Base-by-base conservation (phyloP, 495 filamentous ascomycete species). In the Penicillium roqueforti region DNA sequence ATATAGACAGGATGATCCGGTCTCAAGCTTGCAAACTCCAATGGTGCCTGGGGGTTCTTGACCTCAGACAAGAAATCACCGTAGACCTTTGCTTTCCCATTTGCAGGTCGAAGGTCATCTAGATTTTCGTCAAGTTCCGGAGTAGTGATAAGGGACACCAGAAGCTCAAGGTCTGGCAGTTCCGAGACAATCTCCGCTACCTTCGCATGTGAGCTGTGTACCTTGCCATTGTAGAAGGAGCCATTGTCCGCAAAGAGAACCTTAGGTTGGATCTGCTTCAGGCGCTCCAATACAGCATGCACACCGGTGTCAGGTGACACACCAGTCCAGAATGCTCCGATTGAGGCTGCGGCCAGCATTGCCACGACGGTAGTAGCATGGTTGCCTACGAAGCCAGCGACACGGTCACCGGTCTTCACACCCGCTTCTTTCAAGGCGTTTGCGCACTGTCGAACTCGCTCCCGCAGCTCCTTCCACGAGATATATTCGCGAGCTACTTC, bases 261-360 rank as follows among this genome's bases (percentile, higher is more conserved):
- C 46, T 80, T 82, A 3, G 92, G 91, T 51, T 86, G 78, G 47
- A 97, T 88, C 76, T 97, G 91, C 54, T 76, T 76, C 47, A 96
- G 70, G 8, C 91, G 82, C 59, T 96, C 92, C 14, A 97, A 70
- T 4, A 96, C 89, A 6, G 84, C 85, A 60, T 85, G 81, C 5
- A 84, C 79, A n/a, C 89, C 89, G 28, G 83, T 91, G 65, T 95
- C 89, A 0, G 89, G 87, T 57, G 87, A 92, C 40, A 95, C 86
- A 2, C 88, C 88, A 1, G 91, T 92, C 91, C 91, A 97, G 38
- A 92, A 81, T n/a, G 87, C 90, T 18, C 91, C 91, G 11, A 96
- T 68, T 3, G 88, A 82, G 3, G 89, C 82, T 10, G 87, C 79
- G 13, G 89, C 86, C 31, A 97, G 79, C 85, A 96, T 90, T 11